Base-by-base conservation (phyloP, 495 filamentous ascomycete genomes). In the Penicillium flavigenum region DNA sequence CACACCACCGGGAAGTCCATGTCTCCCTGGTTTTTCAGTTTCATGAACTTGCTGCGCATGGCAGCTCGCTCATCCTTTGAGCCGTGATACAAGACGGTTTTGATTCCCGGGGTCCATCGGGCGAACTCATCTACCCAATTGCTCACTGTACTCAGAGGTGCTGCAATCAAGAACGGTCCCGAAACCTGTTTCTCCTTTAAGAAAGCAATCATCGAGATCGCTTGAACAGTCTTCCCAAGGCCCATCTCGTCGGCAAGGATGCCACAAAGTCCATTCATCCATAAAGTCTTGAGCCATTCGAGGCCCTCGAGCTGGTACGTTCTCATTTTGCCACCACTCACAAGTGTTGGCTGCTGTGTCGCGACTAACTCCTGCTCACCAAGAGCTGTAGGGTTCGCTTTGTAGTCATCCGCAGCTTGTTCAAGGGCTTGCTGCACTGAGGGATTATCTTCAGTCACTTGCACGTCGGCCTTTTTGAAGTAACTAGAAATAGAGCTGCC, bases 201-300 rank as follows among this genome's bases (percentile, higher is more conserved):
- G 61, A 93, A 88, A 0, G 94, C 94, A 41, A 98, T 82, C 57
- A 98, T 83, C 0, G 91, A 88, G 39, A 98, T 98, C 0, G 92
- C 89, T 72, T 98, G 94, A 2, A 98, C 81, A 0, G 93, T 98
- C 77, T 98, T 98, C 62, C 93, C 93, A 26, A 98, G 71, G 2
- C 94, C 94, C 94, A 98, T 98, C 71, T 98, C 94, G 65, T 98
- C 94, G 0, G 94, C 94, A 22, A 98, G 71, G 59, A 98, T 98
- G 0, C 94, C 94, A 65, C 91, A 96, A 66, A 98, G 79, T 5
- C 94, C 92, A 69, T 96, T 96, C 79, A 96, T 91, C 68, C 91
- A 96, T 7, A 90, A 69, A 4, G 85, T 86, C 31, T 82, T 85
- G 64, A 98, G 83, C 94, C 94, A 98, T 19, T 94, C 92, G 22